phyloP scores from a whole-genome alignment of 1,139 yeast genomes.

The Groenewaldozyma sp. region DNA sequence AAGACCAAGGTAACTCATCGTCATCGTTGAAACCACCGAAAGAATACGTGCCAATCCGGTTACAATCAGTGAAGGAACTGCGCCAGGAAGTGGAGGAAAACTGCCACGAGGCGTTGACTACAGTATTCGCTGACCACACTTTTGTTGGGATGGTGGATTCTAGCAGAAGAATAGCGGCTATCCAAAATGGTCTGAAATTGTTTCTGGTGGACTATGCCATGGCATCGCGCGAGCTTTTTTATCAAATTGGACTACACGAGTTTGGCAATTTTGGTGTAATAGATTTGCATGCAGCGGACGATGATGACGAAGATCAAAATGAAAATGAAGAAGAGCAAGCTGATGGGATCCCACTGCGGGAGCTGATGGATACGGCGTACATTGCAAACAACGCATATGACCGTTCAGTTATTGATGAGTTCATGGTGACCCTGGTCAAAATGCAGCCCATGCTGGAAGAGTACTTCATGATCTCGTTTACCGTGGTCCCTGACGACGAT shows the following conservation, averaged over 20 bases:
- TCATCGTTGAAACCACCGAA: neutral
- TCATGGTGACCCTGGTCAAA: conserved; percentile 11
- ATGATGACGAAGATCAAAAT: conserved; percentile 21
- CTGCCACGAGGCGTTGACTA: conserved; percentile 49
- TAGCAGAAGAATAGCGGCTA: conserved; percentile 56
- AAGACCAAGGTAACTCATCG: neutral
- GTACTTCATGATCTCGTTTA: conserved; percentile 53
- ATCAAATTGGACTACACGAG: conserved; percentile 68
- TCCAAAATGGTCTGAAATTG: conserved; percentile 73
- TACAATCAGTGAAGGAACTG: conserved; percentile 39
- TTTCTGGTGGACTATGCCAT: conserved; percentile 76
- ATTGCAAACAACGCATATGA: conserved; percentile 1
- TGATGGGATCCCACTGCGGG: conserved; percentile 20
- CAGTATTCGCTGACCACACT: conserved; percentile 57
- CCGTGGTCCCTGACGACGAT: conserved; percentile 9
- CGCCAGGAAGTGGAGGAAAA: conserved; percentile 40
- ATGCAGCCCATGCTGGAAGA: conserved; percentile 64
- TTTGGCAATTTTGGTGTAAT: conserved; percentile 76
- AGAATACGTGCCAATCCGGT: conserved; percentile 11
- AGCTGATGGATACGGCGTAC: conserved; percentile 8
- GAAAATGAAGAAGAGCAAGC: neutral
- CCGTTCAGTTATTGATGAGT: conserved; percentile 4
- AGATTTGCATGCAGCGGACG: too few relatives aligned
- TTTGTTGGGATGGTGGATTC: conserved; percentile 81
- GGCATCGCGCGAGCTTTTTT: conserved; percentile 55